These are phyloP conservation scores for Cantharellus cinnabarinus DNA, from an alignment of 768 basidiomycete species.

Conservation along the genomic window DNA sequence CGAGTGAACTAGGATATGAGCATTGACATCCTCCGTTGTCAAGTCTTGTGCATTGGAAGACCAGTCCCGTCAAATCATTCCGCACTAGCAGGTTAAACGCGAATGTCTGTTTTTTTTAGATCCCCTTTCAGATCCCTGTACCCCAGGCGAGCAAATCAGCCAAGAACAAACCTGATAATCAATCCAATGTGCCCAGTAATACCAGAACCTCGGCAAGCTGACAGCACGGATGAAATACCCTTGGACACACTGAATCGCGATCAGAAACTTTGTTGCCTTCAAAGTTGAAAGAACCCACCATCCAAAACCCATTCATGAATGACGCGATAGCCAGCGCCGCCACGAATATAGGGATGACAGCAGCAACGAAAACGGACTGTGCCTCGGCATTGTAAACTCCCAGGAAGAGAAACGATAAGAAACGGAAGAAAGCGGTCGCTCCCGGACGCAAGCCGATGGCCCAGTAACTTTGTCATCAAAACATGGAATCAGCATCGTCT, in stretches of 20 bases:
- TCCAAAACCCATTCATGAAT: constrained; percentile 38
- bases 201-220: constrained; percentile 38
- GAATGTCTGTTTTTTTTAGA: constrained; percentile 9
- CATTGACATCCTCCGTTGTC: constrained; percentile 24
- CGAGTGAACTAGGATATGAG: constrained; percentile 28
- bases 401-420: constrained; percentile 32
- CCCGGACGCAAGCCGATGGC: constrained; percentile 28
- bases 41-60: constrained; percentile 22
- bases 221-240: constrained; percentile 28
- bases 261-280: neutral
- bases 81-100: constrained; percentile 15
- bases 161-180: constrained; percentile 31
- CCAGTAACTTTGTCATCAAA: constrained; percentile 12
- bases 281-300: constrained; percentile 27
- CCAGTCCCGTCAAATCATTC: constrained; percentile 30
- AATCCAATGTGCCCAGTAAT: constrained; percentile 34
- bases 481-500: constrained; percentile 4
- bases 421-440: constrained; percentile 31
- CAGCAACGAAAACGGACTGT: constrained; percentile 28
- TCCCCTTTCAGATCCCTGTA: neutral
- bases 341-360: constrained; percentile 35
- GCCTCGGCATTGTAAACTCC: constrained; percentile 33
- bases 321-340: constrained; percentile 35
- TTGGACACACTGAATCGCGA: constrained; percentile 6
- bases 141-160: constrained; percentile 13